Evolutionary conservation across 2,329 filamentous ascomycete genomes (phyloP).

Genomic region (Pseudogymnoascus sp.): DNA sequence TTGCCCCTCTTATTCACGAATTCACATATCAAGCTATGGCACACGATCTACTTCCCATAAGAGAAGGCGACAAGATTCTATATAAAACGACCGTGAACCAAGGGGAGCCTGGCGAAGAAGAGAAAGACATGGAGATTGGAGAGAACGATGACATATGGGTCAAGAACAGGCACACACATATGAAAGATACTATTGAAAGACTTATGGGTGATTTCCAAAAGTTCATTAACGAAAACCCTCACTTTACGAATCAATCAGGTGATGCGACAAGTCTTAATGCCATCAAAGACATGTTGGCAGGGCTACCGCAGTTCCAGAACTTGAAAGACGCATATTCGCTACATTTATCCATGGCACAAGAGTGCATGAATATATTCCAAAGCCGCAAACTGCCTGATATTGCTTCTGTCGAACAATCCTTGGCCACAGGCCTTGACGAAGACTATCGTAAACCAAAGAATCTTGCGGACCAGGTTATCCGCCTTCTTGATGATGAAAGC

Average conservation of each 20-base stretch:
- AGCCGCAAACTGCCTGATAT: constrained; percentile 78
- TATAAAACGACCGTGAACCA: constrained; percentile 77
- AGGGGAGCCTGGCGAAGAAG: constrained; percentile 60
- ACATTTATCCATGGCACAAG: constrained; percentile 92
- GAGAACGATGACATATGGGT: constrained; percentile 95
- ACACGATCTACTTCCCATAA: constrained; percentile 82
- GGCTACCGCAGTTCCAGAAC: constrained; percentile 87
- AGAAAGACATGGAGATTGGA: constrained; percentile 84
- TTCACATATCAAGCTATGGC: constrained; percentile 99
- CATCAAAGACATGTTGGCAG: constrained; percentile 95
- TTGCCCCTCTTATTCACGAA: constrained; percentile 83
- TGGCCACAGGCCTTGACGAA: constrained; percentile 89
- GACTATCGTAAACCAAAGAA: constrained; percentile 89
- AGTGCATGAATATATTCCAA: constrained; percentile 93
- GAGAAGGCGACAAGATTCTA: constrained; percentile 80
- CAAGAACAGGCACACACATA: constrained; percentile 87
- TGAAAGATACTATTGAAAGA: constrained; percentile 96
- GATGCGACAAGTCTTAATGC: constrained; percentile 74
- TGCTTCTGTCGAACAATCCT: constrained; percentile 79
- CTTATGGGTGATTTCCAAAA: constrained; percentile 87
- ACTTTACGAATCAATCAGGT: constrained; percentile 71
- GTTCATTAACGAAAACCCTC: constrained; percentile 84
- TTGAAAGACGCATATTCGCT: constrained; percentile 93
- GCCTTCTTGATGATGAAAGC: constrained; percentile 78
- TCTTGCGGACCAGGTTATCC: constrained; percentile 74